Evolutionary conservation across 768 basidiomycete genomes (phyloP).

Genomic region (Trametes gibbosa): DNA sequence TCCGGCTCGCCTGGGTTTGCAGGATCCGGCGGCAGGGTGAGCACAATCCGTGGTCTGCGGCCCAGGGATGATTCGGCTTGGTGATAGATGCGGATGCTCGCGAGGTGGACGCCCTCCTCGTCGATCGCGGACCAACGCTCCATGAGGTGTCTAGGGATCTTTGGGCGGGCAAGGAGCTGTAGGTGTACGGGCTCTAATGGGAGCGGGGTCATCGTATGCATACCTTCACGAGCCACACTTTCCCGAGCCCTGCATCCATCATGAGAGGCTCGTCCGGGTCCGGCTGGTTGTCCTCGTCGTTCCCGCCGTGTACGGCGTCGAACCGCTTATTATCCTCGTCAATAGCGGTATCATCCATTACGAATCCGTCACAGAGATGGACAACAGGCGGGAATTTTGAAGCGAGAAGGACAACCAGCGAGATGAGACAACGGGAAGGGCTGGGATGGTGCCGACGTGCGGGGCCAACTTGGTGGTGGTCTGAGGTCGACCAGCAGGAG

Average conservation of each 20-base stretch:
- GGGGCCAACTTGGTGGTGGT: not conserved
- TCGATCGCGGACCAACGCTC: constrained; percentile 80
- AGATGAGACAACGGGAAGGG: too few relatives aligned
- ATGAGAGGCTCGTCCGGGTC: constrained; percentile 84
- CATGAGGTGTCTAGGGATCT: constrained; percentile 87
- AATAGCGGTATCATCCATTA: constrained; percentile 26
- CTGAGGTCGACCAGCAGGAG: too few relatives aligned
- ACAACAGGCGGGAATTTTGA: too few relatives aligned
- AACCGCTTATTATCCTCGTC: constrained; percentile 72
- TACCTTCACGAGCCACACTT: constrained; percentile 87
- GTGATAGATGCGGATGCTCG: constrained; percentile 79
- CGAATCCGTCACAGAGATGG: not conserved
- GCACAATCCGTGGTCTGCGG: constrained; percentile 58
- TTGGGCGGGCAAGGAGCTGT: constrained; percentile 3
- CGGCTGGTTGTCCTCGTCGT: constrained; percentile 64
- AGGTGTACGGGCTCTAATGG: not conserved
- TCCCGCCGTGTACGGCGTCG: constrained; percentile 45
- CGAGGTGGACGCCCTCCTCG: constrained; percentile 75
- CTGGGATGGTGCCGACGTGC: too few relatives aligned
- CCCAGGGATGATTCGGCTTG: constrained; percentile 41
- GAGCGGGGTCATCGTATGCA: constrained; percentile 20
- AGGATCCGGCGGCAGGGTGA: constrained; percentile 60
- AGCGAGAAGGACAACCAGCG: too few relatives aligned
- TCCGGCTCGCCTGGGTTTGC: constrained; percentile 46
- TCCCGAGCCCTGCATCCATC: constrained; percentile 68